A percentile compares a stretch with the other conserved stretches of the same genome.
Evolutionary conservation across 495 filamentous ascomycete species (phyloP).

Genomic region (Glarea lozoyensis): DNA sequence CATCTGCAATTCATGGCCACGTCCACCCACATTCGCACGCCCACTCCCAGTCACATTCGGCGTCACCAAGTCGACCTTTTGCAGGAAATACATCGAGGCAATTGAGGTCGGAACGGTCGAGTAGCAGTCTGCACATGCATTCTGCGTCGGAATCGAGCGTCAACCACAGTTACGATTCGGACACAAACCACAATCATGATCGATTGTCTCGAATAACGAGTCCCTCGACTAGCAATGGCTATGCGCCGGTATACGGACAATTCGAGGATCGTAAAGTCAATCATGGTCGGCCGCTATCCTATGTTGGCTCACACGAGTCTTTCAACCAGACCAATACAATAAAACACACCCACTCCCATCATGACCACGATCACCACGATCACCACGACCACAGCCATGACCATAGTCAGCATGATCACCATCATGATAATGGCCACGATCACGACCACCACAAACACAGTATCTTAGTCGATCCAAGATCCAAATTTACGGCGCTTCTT

Average conservation of each 20-base stretch:
- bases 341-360: slow-evolving; percentile 27
- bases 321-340: too few relatives aligned
- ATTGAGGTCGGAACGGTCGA: slow-evolving; percentile 18
- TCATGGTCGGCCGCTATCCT: too few relatives aligned
- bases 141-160: slow-evolving; percentile 28
- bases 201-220: too few relatives aligned
- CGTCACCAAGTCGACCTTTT: slow-evolving; percentile 15
- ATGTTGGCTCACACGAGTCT: too few relatives aligned
- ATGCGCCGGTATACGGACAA: too few relatives aligned
- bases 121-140: slow-evolving; percentile 21
- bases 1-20: slow-evolving; percentile 32
- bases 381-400: slow-evolving; percentile 10
- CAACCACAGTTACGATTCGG: slow-evolving; percentile 28
- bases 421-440: slow-evolving; percentile 11
- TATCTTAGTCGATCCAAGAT: slow-evolving; percentile 29
- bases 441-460: slow-evolving; percentile 21
- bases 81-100: slow-evolving; percentile 9
- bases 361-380: slow-evolving; percentile 27
- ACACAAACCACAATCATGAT: slow-evolving; percentile 12
- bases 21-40: slow-evolving; percentile 29
- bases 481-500: slow-evolving; percentile 55
- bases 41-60: slow-evolving; percentile 19
- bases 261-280: too few relatives aligned
- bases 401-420: slow-evolving; percentile 1
- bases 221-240: too few relatives aligned